These are phyloP conservation scores for Singerocomus inundabilis DNA, from an alignment of 1,284 basidiomycete genomes.

Conservation along the genomic window DNA sequence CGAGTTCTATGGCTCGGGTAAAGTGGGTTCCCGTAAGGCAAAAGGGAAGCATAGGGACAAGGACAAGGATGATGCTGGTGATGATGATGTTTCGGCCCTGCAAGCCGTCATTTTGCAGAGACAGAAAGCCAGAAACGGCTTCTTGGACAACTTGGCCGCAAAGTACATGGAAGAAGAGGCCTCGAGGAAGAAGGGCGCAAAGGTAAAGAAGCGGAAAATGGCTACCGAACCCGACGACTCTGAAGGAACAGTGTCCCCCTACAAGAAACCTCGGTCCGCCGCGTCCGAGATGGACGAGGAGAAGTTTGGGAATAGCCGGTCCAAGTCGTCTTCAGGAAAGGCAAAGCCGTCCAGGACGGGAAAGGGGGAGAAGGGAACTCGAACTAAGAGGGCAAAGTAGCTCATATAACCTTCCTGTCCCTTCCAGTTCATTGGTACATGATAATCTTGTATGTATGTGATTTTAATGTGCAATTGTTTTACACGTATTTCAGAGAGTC, in stretches of 20 bases:
- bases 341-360: conserved; percentile 27
- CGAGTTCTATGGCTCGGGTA: conserved; percentile 87
- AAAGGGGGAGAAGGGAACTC: conserved; percentile 36
- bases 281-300: conserved; percentile 63
- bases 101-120: conserved; percentile 82
- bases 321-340: conserved; percentile 56
- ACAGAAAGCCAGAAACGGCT: conserved; percentile 67
- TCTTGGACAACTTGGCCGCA: conserved; percentile 76
- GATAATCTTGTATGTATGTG: conserved; percentile 5
- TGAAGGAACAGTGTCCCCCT: conserved; percentile 46
- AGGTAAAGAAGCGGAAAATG: conserved; percentile 58
- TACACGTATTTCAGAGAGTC: conserved; percentile 78
- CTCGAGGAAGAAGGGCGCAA: conserved; percentile 39
- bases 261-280: conserved; percentile 44
- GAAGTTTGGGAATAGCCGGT: conserved; percentile 64
- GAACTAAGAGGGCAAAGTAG: conserved; percentile 34
- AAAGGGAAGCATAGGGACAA: conserved; percentile 59
- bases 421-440: not conserved
- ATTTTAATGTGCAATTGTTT: conserved; percentile 6
- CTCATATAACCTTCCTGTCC: not conserved
- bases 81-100: conserved; percentile 66
- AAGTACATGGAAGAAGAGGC: conserved; percentile 64
- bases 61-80: conserved; percentile 45
- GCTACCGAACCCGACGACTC: conserved; percentile 26
- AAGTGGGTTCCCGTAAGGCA: conserved; percentile 59